phyloP scores from a whole-genome alignment of 2,329 filamentous ascomycete species.

The Chaetomium olivaceum region DNA sequence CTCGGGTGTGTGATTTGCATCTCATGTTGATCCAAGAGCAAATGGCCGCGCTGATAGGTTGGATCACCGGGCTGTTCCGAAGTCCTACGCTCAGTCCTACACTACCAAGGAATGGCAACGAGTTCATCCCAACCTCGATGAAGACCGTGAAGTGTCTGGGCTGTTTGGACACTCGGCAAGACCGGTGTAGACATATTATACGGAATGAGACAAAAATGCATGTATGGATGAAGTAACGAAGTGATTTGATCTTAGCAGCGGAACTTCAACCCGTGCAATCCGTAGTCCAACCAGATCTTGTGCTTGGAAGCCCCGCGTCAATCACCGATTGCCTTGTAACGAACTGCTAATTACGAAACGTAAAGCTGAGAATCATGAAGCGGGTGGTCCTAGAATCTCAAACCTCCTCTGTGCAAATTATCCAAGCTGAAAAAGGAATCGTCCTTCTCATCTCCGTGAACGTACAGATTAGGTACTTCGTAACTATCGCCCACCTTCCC shows the following conservation, averaged over 20 bases:
- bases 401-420: neutral
- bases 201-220: neutral
- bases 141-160: neutral
- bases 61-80: neutral
- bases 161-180: too few relatives aligned
- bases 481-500: neutral
- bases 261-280: neutral
- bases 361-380: neutral
- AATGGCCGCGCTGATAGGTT: neutral
- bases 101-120: neutral
- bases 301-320: neutral
- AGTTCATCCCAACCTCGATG: neutral
- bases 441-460: neutral
- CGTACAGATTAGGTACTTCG: too few relatives aligned
- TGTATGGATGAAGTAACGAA: neutral
- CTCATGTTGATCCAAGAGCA: neutral
- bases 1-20: neutral
- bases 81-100: slow-evolving; percentile 24
- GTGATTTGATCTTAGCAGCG: neutral
- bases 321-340: neutral
- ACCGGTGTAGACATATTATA: neutral
- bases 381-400: neutral
- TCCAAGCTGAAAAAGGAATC: neutral
- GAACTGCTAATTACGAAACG: neutral
- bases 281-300: neutral